Evolutionary conservation across 352 stramenopile genomes (phyloP).

Genomic region (Phytopythium boreale): DNA sequence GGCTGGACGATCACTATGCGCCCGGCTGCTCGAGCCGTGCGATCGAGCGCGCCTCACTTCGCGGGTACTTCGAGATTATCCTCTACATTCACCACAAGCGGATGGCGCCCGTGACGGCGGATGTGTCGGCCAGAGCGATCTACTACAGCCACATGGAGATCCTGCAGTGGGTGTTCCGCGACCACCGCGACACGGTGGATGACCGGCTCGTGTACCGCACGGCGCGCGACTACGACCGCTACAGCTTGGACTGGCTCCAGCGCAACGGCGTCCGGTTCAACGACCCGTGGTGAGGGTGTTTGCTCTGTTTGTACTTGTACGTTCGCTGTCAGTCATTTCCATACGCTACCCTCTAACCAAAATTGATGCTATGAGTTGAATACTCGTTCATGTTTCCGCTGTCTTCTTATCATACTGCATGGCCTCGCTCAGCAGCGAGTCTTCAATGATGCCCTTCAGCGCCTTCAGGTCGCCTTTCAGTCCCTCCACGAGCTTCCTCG

Average conservation of each 20-base stretch:
- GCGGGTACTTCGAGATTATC: conserved; percentile 7
- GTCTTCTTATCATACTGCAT: neutral
- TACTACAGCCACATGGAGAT: conserved; percentile 7
- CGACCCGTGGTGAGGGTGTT: neutral
- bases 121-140: neutral
- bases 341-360: neutral
- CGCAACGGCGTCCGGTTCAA: neutral
- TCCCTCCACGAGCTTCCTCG: neutral
- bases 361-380: neutral
- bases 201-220: conserved; percentile 1
- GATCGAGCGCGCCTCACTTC: neutral
- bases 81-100: conserved; percentile 2
- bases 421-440: conserved; percentile 1
- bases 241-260: conserved; percentile 5
- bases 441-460: conserved; percentile 1
- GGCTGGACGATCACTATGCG: neutral
- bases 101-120: neutral
- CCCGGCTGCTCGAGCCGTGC: conserved; percentile 4
- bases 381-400: neutral
- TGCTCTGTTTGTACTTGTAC: neutral
- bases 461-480: neutral
- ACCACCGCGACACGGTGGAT: conserved; percentile 2
- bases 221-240: conserved; percentile 5
- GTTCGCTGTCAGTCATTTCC: neutral
- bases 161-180: conserved; percentile 6